Evolutionary conservation across 129 eudicot genomes (phyloP), one percentile per base, ranked within the genome.

Genomic region (sunflower (Helianthus annuus)): DNA sequence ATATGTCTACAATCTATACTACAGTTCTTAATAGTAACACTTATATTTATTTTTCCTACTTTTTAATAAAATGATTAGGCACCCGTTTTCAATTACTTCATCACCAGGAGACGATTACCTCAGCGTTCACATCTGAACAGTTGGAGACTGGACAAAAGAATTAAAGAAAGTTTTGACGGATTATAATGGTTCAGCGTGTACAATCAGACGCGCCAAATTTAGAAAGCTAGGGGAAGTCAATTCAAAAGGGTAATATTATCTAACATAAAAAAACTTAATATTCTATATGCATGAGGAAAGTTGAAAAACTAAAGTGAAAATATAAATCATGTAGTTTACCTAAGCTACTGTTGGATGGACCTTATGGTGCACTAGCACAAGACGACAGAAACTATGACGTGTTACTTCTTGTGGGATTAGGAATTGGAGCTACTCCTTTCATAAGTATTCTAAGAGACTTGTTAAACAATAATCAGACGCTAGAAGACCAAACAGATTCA

Each of bases 341-440:
- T 27, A 88, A 80, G 83, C 89, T 94, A 42, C 70, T 84, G 55
- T 90, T 94, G 71, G 98, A 94, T 46, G 98, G 98, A 60, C 97
- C 98, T 5, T 94, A 94, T 56, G 97, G 98, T 39, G 97, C 98
- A 49, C 97, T 97, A 57, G 98, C 98, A 15, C 96, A 94, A 77
- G 98, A 94, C 74, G 90, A 94, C 69, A 76, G 79, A 13, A 94
- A 94, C 63, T 94, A 94, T 32, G 98, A 94, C 65, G 97, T 90
- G 42, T 83, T 94, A 32, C 72, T 94, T 60, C 96, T 94, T 22
- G 97, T 90, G 73, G 98, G 98, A 22, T 92, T 94, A 10, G 98
- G 98, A 16, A 94, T 94, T 71, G 98, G 98, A 70, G 98, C 98
- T 58, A 94, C 98, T 8, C 98, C 98, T 65, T 94, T 90, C 76